Evolutionary conservation across 2,329 filamentous ascomycete species (phyloP), one percentile per base, ranked within the genome.

Genomic region (Xylariaceae sp.): DNA sequence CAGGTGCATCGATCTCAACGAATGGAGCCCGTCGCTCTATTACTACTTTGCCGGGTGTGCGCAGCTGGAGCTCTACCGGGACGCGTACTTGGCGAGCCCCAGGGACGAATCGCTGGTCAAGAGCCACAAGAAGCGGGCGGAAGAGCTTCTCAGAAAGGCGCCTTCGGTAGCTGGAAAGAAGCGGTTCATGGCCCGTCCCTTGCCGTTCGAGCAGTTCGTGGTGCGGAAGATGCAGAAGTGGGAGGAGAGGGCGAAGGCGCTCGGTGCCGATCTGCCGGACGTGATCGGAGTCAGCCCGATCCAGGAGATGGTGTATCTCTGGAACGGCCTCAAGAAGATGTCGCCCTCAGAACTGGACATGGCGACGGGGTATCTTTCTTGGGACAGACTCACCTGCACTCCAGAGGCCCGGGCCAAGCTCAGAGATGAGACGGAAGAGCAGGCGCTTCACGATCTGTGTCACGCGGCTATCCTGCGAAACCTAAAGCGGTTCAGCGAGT

Each of bases 281-380:
- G 88, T 85, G 0, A 71, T 94, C 7, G 88, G 88, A 0, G 72
- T 86, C 3, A 85, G 81, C 43, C 92, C 92, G 0, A 69, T 87
- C 1, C 78, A 88, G 54, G 92, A 97, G 66, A 94, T 97, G 84
- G 81, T 85, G 9, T 94, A 90, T 60, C 79, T 97, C 53, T 97
- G 89, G 89, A 89, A 87, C 55, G 90, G 89, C 1, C 80, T 78
- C 52, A 90, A 86, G 62, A 79, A 88, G 38, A 94, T 95, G 86
- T 69, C 74, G 2, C 53, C 64, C 1, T 64, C 66, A 0, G 76
- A 90, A 43, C 67, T 95, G 11, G 68, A 83, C 33, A 65, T 69
- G 29, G 85, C 80, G 0, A 59, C 87, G 26, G 63, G 59, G 1
- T 73, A 74, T n/a, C 64, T 95, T 9, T 67, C 69, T 0, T 94